phyloP scores from a whole-genome alignment of 805 yeast genomes.

The Priceomyces melissophilus region DNA sequence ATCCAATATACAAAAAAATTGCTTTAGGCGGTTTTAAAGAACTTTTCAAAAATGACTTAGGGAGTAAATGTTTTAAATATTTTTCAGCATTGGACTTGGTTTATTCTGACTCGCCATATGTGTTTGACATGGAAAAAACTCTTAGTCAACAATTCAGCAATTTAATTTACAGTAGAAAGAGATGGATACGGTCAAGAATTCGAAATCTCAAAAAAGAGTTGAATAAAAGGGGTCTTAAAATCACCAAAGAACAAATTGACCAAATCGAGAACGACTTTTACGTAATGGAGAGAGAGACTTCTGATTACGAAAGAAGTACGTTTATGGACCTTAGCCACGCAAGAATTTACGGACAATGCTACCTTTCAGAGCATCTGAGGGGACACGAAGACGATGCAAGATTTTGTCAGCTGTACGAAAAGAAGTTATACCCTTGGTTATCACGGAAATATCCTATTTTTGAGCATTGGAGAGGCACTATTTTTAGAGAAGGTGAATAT shows the following conservation, averaged over 20 bases:
- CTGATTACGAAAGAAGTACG: conserved; percentile 15
- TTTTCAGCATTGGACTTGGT: conserved; percentile 11
- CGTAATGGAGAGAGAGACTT: conserved; percentile 4
- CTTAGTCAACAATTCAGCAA: conserved; percentile 12
- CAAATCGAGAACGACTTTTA: conserved; percentile 10
- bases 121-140: conserved; percentile 9
- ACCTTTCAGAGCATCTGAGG: conserved; percentile 7
- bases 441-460: conserved; percentile 20
- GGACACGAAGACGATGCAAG: conserved; percentile 2
- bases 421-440: conserved; percentile 29
- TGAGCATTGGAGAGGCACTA: conserved; percentile 14
- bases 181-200: conserved; percentile 23
- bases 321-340: conserved; percentile 17
- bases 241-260: conserved; percentile 10
- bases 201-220: conserved; percentile 12
- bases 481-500: conserved; percentile 5
- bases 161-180: conserved; percentile 21
- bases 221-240: conserved; percentile 9
- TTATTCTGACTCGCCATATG: conserved; percentile 6
- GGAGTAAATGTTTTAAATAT: conserved; percentile 13
- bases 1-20: conserved; percentile 17
- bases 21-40: neutral
- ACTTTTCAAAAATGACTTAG: neutral
- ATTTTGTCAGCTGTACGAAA: conserved; percentile 12
- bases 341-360: conserved; percentile 27